A percentile compares a stretch with the other conserved stretches of the same genome.
Conservation (phyloP, 148 eudicot species). For the Dianthus caryophyllus region DNA sequence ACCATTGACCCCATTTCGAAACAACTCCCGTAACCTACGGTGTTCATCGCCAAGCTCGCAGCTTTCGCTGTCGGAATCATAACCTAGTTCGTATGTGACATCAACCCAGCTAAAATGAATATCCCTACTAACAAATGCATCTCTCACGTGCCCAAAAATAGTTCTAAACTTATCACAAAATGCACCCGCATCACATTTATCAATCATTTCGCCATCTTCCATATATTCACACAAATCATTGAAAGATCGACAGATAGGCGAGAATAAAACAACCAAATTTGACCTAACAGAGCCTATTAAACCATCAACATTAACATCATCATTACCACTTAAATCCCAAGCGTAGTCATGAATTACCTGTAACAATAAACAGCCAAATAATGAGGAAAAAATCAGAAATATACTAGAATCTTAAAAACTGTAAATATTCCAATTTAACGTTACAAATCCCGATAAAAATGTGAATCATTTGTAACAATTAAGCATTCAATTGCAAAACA, state of each 20-base stretch:
- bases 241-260: constrained; percentile 42
- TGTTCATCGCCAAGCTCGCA: constrained; percentile 23
- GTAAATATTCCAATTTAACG: constrained; percentile 13
- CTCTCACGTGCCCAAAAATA: constrained; percentile 46
- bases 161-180: constrained; percentile 32
- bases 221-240: constrained; percentile 37
- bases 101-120: constrained; percentile 79
- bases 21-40: constrained; percentile 18
- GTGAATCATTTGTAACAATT: constrained; percentile 38
- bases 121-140: constrained; percentile 53
- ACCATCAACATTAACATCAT: constrained; percentile 17
- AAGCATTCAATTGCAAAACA: neutral
- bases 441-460: constrained; percentile 51
- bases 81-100: constrained; percentile 30
- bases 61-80: constrained; percentile 3
- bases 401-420: no score
- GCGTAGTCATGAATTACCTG: constrained; percentile 58
- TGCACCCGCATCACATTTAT: constrained; percentile 18
- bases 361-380: constrained; percentile 3
- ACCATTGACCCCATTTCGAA: constrained; percentile 39
- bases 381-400: no score
- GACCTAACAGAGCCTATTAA: constrained; percentile 32
- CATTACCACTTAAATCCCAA: constrained; percentile 46
- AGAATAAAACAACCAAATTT: constrained; percentile 69
- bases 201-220: constrained; percentile 24